phyloP scores from a whole-genome alignment of 257 asterid species.

The Solanum appendiculatum region DNA sequence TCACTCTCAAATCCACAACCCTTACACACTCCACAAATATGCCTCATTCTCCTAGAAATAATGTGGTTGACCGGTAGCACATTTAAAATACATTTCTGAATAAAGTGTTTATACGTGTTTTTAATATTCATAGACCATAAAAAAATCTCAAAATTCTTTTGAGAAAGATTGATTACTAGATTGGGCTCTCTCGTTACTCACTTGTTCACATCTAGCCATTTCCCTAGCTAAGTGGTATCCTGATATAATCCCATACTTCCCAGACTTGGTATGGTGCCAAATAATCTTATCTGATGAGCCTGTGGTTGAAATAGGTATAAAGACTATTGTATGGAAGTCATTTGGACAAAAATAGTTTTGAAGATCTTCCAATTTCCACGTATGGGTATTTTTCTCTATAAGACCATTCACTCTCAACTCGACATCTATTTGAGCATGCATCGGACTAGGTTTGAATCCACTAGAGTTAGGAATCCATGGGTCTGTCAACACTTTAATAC shows the following conservation, averaged over 20 bases:
- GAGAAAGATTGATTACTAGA: neutral
- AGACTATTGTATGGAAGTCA: neutral
- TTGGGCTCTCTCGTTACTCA: neutral
- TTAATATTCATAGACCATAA: neutral
- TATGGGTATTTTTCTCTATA: neutral
- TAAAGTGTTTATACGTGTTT: neutral
- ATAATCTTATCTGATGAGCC: neutral
- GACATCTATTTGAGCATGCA: neutral
- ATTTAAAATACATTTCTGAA: neutral
- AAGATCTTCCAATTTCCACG: neutral
- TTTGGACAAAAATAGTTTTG: neutral
- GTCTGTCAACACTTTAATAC: neutral
- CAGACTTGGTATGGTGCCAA: neutral
- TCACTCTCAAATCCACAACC: neutral
- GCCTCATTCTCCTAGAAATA: neutral
- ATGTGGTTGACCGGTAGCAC: neutral
- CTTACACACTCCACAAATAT: neutral
- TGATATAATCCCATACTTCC: neutral
- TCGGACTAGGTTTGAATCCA: neutral
- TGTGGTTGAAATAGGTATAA: neutral
- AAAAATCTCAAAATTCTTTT: neutral
- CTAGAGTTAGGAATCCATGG: neutral
- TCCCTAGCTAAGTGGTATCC: neutral
- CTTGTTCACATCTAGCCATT: neutral
- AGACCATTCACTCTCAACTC: neutral